These are phyloP conservation scores for Eimeria brunetti DNA, from an alignment of 169 alveolate genomes.

Conservation along the genomic window DNA sequence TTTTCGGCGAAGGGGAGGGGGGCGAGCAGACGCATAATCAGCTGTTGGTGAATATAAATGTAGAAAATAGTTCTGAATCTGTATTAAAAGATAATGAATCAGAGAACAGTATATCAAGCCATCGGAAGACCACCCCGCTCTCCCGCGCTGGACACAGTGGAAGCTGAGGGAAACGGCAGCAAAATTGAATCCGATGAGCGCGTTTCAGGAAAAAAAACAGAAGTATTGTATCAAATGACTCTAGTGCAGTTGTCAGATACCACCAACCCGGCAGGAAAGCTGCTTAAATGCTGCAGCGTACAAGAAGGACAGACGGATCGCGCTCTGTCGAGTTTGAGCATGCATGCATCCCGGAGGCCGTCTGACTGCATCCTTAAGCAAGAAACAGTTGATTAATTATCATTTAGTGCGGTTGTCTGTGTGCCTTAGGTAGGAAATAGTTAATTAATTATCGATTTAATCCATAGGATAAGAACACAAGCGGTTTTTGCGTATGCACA, in stretches of 20 bases:
- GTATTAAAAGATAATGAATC: not conserved
- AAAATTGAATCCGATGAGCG: not conserved
- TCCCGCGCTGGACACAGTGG: not conserved
- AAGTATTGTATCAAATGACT: not conserved
- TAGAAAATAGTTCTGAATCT: not conserved
- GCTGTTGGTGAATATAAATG: not conserved
- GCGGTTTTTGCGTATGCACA: not conserved
- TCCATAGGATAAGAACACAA: not conserved
- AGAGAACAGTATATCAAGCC: not conserved
- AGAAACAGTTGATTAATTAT: not conserved
- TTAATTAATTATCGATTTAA: not conserved
- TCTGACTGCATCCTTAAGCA: not conserved
- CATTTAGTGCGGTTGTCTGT: too few species aligned
- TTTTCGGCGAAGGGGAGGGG: not conserved
- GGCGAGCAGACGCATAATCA: not conserved
- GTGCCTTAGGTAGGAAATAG: too few species aligned
- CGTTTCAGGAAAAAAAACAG: not conserved
- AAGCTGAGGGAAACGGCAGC: not conserved
- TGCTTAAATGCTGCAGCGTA: not conserved
- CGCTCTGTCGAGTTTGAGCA: slow-evolving; percentile 3
- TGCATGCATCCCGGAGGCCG: slow-evolving; percentile 28
- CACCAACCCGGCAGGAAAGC: not conserved
- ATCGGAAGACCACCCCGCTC: slow-evolving; percentile 6
- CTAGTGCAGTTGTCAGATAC: not conserved
- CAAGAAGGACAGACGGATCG: not conserved